Conservation (phyloP, 345 rosid genomes). For the Camelina hispida region DNA sequence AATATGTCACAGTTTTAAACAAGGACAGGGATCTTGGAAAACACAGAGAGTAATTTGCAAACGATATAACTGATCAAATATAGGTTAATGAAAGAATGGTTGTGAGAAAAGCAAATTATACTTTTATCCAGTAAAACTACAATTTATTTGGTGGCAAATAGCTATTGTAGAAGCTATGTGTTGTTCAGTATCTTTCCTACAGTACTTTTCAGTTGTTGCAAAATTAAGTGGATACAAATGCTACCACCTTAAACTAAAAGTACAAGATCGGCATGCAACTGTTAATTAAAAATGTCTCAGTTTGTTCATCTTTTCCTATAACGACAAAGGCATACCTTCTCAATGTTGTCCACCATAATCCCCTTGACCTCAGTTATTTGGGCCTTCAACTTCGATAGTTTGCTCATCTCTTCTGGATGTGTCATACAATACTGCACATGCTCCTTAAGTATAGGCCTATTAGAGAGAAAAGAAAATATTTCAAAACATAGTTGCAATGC, state of each 20-base stretch:
- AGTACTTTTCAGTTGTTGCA: not conserved
- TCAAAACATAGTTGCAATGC: not conserved
- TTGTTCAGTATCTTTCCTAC: not conserved
- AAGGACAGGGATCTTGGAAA: not conserved
- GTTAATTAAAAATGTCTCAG: not conserved
- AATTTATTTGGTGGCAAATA: not conserved
- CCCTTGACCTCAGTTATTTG: slow-evolving; percentile 95
- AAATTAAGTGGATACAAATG: not conserved
- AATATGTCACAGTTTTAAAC: slow-evolving; percentile 5
- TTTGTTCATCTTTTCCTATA: slow-evolving; percentile 7
- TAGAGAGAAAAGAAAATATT: slow-evolving; percentile 2
- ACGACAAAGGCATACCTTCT: slow-evolving; percentile 63
- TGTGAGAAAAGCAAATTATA: not conserved
- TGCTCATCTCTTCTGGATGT: slow-evolving; percentile 98
- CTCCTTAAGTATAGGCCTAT: slow-evolving; percentile 95
- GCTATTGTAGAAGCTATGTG: not conserved
- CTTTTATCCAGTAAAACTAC: slow-evolving; percentile 1
- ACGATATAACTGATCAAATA: not conserved
- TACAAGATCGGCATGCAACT: not conserved
- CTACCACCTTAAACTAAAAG: not conserved
- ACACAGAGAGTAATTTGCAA: slow-evolving; percentile 1
- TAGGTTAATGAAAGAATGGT: not conserved
- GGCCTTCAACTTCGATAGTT: slow-evolving; percentile 82
- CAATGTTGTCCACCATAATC: slow-evolving; percentile 97
- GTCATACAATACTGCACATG: slow-evolving; percentile 94